phyloP scores from a whole-genome alignment of 345 rosid genomes.

The Boechera retrofracta region DNA sequence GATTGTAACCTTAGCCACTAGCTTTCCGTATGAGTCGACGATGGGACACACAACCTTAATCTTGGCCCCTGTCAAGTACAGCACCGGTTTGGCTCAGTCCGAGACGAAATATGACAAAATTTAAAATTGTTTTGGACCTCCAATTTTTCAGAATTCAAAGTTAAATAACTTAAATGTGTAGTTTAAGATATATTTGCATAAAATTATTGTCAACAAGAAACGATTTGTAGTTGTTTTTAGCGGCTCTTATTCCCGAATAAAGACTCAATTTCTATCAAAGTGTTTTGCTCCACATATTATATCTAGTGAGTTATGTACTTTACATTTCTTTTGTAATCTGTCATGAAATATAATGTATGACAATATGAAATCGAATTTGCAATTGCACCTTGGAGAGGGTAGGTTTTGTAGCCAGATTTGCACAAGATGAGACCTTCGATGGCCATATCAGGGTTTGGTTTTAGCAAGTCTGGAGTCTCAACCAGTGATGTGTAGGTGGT shows the following conservation, averaged over 20 bases:
- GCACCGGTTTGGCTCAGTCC: conserved; percentile 11
- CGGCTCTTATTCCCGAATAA: no score
- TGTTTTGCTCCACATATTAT: background rate
- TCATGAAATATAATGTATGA: background rate
- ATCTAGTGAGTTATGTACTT: background rate
- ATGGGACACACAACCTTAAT: conserved; percentile 57
- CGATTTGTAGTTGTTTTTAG: no score
- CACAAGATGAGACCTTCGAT: conserved; percentile 42
- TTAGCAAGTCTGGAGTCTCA: conserved; percentile 27
- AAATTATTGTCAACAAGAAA: no score
- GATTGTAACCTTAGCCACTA: conserved; percentile 49
- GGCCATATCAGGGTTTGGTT: conserved; percentile 38
- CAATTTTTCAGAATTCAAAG: no score
- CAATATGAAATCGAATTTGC: conserved; percentile 13
- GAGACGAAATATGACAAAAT: background rate
- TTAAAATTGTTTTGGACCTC: no score
- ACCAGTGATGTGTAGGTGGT: conserved; percentile 29
- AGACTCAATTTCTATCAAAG: background rate
- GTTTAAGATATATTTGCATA: no score
- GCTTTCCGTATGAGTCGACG: conserved; percentile 53
- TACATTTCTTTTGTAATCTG: background rate
- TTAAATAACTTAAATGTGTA: no score
- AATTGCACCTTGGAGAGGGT: conserved; percentile 58
- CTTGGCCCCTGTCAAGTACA: conserved; percentile 53
- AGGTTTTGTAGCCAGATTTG: conserved; percentile 36